Conservation (phyloP, 2,329 filamentous ascomycete genomes). For the Epichloe uncinata region DNA sequence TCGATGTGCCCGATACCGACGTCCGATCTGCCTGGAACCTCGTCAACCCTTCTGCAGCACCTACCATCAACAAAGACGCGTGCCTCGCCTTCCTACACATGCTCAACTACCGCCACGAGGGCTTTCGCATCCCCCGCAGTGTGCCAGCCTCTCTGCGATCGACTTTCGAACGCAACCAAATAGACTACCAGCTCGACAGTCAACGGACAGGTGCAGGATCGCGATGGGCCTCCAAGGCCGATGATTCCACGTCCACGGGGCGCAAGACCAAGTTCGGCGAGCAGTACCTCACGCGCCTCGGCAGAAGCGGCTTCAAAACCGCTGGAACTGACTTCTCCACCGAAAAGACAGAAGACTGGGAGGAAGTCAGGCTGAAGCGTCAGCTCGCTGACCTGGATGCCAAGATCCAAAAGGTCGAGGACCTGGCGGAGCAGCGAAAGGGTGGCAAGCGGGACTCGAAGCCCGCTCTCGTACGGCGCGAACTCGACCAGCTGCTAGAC, state of each 20-base stretch:
- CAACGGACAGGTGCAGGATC: slow-evolving; percentile 50
- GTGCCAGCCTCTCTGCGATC: slow-evolving; percentile 84
- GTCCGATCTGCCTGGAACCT: slow-evolving; percentile 92
- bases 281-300: slow-evolving; percentile 83
- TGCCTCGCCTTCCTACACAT: slow-evolving; percentile 92
- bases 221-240: slow-evolving; percentile 66
- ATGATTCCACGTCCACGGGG: slow-evolving; percentile 70
- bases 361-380: slow-evolving; percentile 89
- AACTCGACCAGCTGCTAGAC: slow-evolving; percentile 85
- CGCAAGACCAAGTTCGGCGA: slow-evolving; percentile 97
- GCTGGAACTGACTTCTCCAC: slow-evolving; percentile 82
- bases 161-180: slow-evolving; percentile 89
- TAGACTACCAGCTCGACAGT: slow-evolving; percentile 87
- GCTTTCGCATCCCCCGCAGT: slow-evolving; percentile 81
- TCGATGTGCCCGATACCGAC: slow-evolving; percentile 63
- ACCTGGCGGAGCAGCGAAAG: slow-evolving; percentile 50
- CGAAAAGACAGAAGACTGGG: slow-evolving; percentile 88
- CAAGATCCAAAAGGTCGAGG: slow-evolving; percentile 70
- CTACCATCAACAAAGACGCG: slow-evolving; percentile 87
- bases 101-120: slow-evolving; percentile 89
- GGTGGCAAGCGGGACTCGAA: slow-evolving; percentile 60
- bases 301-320: slow-evolving; percentile 67
- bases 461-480: slow-evolving; percentile 84
- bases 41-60: slow-evolving; percentile 76
- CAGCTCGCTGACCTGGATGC: slow-evolving; percentile 80